Evolutionary conservation across 2,329 filamentous ascomycete species (phyloP), one percentile per base, ranked within the genome.

Genomic region (Hymenoscyphus albidus): DNA sequence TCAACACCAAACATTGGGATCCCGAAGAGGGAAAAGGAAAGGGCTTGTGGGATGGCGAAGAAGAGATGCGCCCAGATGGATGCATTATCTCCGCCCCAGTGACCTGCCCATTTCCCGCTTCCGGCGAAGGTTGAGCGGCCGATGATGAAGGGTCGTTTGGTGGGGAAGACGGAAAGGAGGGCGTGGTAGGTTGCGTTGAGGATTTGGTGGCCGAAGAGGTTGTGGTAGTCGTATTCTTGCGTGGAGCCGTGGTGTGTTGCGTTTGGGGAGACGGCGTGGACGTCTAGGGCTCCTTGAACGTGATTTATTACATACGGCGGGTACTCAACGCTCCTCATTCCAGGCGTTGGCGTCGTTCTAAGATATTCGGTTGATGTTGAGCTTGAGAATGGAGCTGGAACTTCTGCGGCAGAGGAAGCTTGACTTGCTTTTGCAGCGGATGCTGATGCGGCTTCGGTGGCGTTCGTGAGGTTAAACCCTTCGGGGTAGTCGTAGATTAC

Each of bases 71-170:
- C 80, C 87, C 87, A 90, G 27, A 77, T 74, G 59, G 81, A 81
- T 2, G 82, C 65, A 73, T 89, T 89, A 72, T 85, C 82, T 13
- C 84, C 84, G 2, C 85, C 80, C 84, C 84, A 87, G 69, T 89
- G 74, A 71, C 86, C 73, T 76, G 93, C 71, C 80, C 91, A 79
- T 4, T 77, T 73, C 2, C 91, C 91, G 0, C 88, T 85, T 5
- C 91, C 90, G 2, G 89, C 87, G 72, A 91, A 93, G 0, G 90
- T 93, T 27, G 86, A 89, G 18, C 91, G 86, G 0, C 90, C 92
- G 69, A 94, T 90, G 57, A 93, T 80, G 65, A 93, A 75, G 1
- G 91, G 89, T 0, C 90, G 84, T 5, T 86, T 77, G 0, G 76
- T 74, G 0, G 90, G 89, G 0, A 66, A 72, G 2, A 73, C 58